Percentiles rank a stretch among this genome's conserved stretches.
Conservation (phyloP, 345 rosid genomes). For the Arabidopsis arenosa region DNA sequence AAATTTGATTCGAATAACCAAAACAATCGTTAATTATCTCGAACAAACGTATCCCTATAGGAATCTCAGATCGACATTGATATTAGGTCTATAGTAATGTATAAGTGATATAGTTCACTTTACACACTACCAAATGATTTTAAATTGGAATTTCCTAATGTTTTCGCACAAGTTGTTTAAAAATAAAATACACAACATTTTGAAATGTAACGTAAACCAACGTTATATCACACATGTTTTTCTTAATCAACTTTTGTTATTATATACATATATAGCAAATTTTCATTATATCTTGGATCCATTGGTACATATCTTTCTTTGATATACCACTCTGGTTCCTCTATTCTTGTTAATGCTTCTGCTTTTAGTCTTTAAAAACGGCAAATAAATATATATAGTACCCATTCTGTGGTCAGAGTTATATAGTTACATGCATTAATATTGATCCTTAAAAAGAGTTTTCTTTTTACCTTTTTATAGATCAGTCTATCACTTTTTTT, state of each 20-base stretch:
- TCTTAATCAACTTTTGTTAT: neutral
- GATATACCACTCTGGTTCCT: neutral
- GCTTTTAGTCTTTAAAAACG: slow-evolving; percentile 23
- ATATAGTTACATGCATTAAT: neutral
- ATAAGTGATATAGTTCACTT: too few relatives aligned
- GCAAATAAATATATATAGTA: slow-evolving; percentile 11
- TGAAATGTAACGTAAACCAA: neutral
- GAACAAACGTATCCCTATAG: neutral
- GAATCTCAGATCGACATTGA: too few relatives aligned
- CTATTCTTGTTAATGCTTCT: slow-evolving; percentile 16
- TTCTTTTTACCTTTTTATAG: slow-evolving; percentile 21
- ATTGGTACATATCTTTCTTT: neutral
- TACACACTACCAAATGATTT: neutral
- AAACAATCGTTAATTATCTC: too few relatives aligned
- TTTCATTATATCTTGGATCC: neutral
- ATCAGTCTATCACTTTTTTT: neutral
- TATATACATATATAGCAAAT: neutral
- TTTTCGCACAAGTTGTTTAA: neutral
- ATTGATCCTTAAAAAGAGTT: neutral
- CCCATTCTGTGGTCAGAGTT: slow-evolving; percentile 14
- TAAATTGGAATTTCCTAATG: too few relatives aligned
- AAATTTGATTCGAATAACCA: too few relatives aligned
- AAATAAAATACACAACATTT: neutral
- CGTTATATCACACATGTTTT: neutral
- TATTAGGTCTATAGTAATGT: too few relatives aligned